phyloP scores from a whole-genome alignment of 2,329 filamentous ascomycete genomes.

The Tolypocladium tundrense region DNA sequence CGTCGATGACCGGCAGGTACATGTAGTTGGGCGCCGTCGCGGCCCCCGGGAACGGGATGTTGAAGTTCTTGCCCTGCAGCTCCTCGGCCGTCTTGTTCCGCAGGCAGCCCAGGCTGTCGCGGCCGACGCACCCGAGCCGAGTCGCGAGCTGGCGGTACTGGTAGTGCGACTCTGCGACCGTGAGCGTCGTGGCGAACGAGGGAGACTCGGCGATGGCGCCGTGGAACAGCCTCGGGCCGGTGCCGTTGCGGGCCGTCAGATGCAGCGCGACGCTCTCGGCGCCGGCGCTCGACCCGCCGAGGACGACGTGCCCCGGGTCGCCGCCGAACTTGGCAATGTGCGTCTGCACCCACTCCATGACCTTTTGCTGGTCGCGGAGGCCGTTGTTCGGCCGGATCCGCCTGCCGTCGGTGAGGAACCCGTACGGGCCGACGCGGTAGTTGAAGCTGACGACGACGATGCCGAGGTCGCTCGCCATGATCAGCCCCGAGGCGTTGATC shows the following conservation, averaged over 20 bases:
- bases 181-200: slow-evolving; percentile 39
- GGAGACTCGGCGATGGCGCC: slow-evolving; percentile 40
- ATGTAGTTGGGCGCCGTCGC: slow-evolving; percentile 33
- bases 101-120: slow-evolving; percentile 34
- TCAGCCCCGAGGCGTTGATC: slow-evolving; percentile 50
- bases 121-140: slow-evolving; percentile 28
- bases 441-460: slow-evolving; percentile 66
- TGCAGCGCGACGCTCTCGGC: slow-evolving; percentile 56
- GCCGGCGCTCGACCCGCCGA: slow-evolving; percentile 61
- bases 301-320: slow-evolving; percentile 54
- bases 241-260: slow-evolving; percentile 43
- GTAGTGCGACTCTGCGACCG: slow-evolving; percentile 35
- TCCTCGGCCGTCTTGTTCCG: slow-evolving; percentile 28
- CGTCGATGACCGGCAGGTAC: slow-evolving; percentile 46
- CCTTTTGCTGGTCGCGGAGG: slow-evolving; percentile 59
- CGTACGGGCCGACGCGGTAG: slow-evolving; percentile 65
- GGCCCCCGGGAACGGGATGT: slow-evolving; percentile 20
- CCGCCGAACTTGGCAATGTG: slow-evolving; percentile 61
- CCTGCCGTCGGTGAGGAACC: slow-evolving; percentile 56
- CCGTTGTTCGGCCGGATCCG: slow-evolving; percentile 55
- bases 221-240: slow-evolving; percentile 37
- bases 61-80: slow-evolving; percentile 31
- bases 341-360: slow-evolving; percentile 58
- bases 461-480: slow-evolving; percentile 42
- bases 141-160: slow-evolving; percentile 39